Conservation (phyloP, 2,329 filamentous ascomycete species). For the Acephala macrosclerotiorum region DNA sequence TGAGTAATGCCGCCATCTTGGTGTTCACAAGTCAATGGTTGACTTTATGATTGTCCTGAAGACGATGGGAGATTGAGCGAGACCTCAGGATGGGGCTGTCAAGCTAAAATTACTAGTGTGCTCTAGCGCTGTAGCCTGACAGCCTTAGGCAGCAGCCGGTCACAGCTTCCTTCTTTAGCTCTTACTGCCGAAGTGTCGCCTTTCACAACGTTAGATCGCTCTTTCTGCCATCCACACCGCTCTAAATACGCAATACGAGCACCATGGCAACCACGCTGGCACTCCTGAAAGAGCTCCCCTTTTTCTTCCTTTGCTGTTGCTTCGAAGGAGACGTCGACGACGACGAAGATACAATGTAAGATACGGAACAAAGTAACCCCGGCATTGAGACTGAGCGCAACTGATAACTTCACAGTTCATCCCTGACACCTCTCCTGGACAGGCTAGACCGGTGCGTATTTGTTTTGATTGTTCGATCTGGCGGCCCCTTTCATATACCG, state of each 20-base stretch:
- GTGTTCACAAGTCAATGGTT: constrained; percentile 22
- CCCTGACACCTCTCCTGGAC: not conserved
- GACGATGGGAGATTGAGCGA: constrained; percentile 13
- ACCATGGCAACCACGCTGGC: constrained; percentile 15
- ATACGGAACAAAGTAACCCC: not conserved
- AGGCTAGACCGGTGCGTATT: not conserved
- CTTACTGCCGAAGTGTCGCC: not conserved
- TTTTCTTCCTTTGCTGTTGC: constrained; percentile 5
- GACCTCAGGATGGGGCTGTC: not conserved
- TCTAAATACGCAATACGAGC: constrained; percentile 4
- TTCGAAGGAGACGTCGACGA: constrained; percentile 4
- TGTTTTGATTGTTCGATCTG: not conserved
- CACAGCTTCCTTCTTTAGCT: not conserved
- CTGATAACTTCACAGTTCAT: not conserved
- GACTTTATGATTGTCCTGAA: constrained; percentile 13
- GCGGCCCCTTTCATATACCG: not conserved
- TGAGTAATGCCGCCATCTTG: constrained; percentile 44
- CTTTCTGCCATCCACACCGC: not conserved
- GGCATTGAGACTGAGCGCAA: not conserved
- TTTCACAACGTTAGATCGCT: not conserved
- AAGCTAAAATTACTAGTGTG: constrained; percentile 7
- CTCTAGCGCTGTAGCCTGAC: not conserved
- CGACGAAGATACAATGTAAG: constrained; percentile 8
- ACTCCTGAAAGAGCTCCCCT: not conserved
- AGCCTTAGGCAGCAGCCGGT: not conserved